These are phyloP conservation scores for Gautieria morchelliformis DNA, from an alignment of 768 basidiomycete species.

Conservation along the genomic window DNA sequence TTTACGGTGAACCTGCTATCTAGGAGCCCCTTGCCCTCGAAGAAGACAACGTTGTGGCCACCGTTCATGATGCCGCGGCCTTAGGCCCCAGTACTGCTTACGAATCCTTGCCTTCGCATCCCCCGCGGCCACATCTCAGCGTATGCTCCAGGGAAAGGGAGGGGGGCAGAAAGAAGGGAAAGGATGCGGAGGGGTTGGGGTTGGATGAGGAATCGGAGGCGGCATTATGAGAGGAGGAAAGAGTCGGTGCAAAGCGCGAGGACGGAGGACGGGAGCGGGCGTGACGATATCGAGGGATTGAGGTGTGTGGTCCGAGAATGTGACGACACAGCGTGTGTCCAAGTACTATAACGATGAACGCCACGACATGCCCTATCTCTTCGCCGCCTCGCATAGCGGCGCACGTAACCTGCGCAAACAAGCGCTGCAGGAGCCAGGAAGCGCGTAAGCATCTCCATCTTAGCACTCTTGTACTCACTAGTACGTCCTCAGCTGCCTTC, in stretches of 20 bases:
- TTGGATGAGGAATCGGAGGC: too few relatives aligned
- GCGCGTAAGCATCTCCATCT: slow-evolving; percentile 4
- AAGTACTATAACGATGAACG: slow-evolving; percentile 61
- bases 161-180: slow-evolving; percentile 75
- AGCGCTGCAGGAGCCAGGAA: not conserved
- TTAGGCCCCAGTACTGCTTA: too few relatives aligned
- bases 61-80: too few relatives aligned
- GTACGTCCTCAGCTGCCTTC: slow-evolving; percentile 23
- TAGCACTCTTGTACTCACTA: slow-evolving; percentile 9
- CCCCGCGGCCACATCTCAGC: slow-evolving; percentile 46
- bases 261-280: slow-evolving; percentile 42
- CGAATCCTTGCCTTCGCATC: not conserved
- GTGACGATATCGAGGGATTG: slow-evolving; percentile 13
- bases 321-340: slow-evolving; percentile 61
- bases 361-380: slow-evolving; percentile 38
- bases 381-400: slow-evolving; percentile 13
- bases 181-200: slow-evolving; percentile 53
- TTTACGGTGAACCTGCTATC: too few relatives aligned
- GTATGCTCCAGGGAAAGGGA: slow-evolving; percentile 70
- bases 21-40: too few relatives aligned
- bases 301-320: slow-evolving; percentile 56
- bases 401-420: not conserved
- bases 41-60: too few relatives aligned
- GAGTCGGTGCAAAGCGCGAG: slow-evolving; percentile 93
- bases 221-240: slow-evolving; percentile 77